Conservation (phyloP, 805 yeast genomes). For the Teunomyces atbi region DNA sequence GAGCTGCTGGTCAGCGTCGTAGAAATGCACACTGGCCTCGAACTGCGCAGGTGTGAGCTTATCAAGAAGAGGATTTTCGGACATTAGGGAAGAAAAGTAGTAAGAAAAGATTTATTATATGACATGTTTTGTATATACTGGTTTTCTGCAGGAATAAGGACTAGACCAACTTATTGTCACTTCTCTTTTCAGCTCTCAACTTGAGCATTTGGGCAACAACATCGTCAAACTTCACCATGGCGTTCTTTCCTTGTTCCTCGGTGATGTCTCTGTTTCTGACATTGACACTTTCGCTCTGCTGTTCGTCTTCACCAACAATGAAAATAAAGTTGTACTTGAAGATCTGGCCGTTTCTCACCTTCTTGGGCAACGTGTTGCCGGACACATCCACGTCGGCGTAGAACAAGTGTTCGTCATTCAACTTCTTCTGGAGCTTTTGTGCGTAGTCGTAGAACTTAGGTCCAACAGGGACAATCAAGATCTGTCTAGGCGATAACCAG, state of each 20-base stretch:
- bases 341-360: constrained; percentile 95
- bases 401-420: constrained; percentile 69
- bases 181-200: constrained; percentile 73
- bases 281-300: constrained; percentile 75
- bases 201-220: constrained; percentile 67
- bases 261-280: constrained; percentile 95
- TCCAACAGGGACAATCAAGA: constrained; percentile 95
- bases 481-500: constrained; percentile 99
- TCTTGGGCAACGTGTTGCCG: constrained; percentile 97
- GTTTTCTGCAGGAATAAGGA: not conserved
- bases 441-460: constrained; percentile 92
- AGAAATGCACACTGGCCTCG: constrained; percentile 37
- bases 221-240: constrained; percentile 66
- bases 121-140: not conserved
- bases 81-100: not conserved
- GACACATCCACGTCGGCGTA: constrained; percentile 90
- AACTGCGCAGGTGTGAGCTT: constrained; percentile 13
- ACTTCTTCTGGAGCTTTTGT: constrained; percentile 65
- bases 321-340: constrained; percentile 93
- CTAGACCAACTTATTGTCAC: constrained; percentile 50
- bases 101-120: not conserved
- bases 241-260: constrained; percentile 91
- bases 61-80: constrained; percentile 1
- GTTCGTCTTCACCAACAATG: constrained; percentile 96
- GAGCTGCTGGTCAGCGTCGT: constrained; percentile 39